Percentiles rank a stretch among this genome's conserved stretches.
Conservation (phyloP, 306 rosid genomes). For the Cucurbita pepo region DNA sequence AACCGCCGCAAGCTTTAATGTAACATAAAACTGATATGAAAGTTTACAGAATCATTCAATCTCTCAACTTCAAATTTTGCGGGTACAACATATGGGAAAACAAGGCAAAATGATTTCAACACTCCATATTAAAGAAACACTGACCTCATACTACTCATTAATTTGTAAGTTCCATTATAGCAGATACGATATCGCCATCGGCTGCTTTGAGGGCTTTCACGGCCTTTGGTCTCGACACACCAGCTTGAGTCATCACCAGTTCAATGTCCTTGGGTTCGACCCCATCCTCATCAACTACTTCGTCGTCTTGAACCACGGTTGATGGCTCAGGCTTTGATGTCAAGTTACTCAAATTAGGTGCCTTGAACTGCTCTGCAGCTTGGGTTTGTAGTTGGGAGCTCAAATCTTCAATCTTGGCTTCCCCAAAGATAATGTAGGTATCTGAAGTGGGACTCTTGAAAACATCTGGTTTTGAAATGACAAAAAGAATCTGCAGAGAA, state of each 20-base stretch:
- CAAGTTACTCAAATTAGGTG: conserved; percentile 48
- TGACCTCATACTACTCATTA: conserved; percentile 9
- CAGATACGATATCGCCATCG: conserved; percentile 68
- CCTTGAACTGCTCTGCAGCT: conserved; percentile 94
- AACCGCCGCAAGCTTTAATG: neutral
- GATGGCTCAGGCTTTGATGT: conserved; percentile 57
- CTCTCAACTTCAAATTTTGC: neutral
- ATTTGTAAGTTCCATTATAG: conserved; percentile 81
- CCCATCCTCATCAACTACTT: conserved; percentile 60
- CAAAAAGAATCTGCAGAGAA: conserved; percentile 48
- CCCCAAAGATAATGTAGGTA: conserved; percentile 70
- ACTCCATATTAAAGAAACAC: neutral
- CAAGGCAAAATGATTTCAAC: neutral
- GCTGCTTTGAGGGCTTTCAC: conserved; percentile 69
- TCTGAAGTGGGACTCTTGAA: conserved; percentile 88
- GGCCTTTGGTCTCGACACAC: conserved; percentile 63
- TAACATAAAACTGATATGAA: neutral
- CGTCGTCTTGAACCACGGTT: conserved; percentile 48
- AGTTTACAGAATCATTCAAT: neutral
- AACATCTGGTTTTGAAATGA: conserved; percentile 78
- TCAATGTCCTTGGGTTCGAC: conserved; percentile 82
- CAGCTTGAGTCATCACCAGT: conserved; percentile 90
- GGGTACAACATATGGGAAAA: neutral
- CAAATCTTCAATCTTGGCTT: conserved; percentile 83
- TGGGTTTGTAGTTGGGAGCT: conserved; percentile 78